These are phyloP conservation scores for Gaertneriomyces sp. DNA, from an alignment of 192 early-diverging fungal genomes.

Conservation along the genomic window DNA sequence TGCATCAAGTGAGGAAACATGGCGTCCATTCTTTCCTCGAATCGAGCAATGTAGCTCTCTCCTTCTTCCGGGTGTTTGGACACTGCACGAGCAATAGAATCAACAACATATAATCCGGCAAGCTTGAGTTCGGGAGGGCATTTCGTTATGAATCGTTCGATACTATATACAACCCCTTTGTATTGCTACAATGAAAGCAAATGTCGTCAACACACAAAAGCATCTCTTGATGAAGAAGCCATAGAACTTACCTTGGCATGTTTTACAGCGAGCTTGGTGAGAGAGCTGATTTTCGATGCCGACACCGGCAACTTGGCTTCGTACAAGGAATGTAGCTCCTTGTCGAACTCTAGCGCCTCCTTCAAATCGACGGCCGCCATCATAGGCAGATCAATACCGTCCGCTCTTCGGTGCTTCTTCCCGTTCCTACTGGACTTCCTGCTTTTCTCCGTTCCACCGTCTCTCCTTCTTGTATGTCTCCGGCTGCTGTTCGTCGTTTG, in stretches of 20 bases:
- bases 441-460: too few relatives aligned
- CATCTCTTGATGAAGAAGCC: background rate
- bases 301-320: constrained; percentile 48
- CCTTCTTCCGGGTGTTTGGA: constrained; percentile 38
- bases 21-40: constrained; percentile 47
- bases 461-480: too few relatives aligned
- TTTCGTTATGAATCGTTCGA: constrained; percentile 47
- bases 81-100: constrained; percentile 42
- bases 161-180: constrained; percentile 43
- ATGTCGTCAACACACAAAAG: background rate
- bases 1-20: constrained; percentile 41
- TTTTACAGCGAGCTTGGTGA: constrained; percentile 51
- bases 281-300: constrained; percentile 43
- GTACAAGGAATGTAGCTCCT: constrained; percentile 44
- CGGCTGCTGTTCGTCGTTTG: too few relatives aligned
- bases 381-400: too few relatives aligned
- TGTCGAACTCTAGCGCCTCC: constrained; percentile 48
- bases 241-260: constrained; percentile 38
- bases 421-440: too few relatives aligned
- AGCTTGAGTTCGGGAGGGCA: constrained; percentile 50
- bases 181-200: constrained; percentile 30
- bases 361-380: too few relatives aligned
- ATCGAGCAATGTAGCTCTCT: constrained; percentile 33
- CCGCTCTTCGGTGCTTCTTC: too few relatives aligned
- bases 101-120: constrained; percentile 49